phyloP scores from a whole-genome alignment of 108 stramenopile genomes.

The Stephanodiscus triporus region DNA sequence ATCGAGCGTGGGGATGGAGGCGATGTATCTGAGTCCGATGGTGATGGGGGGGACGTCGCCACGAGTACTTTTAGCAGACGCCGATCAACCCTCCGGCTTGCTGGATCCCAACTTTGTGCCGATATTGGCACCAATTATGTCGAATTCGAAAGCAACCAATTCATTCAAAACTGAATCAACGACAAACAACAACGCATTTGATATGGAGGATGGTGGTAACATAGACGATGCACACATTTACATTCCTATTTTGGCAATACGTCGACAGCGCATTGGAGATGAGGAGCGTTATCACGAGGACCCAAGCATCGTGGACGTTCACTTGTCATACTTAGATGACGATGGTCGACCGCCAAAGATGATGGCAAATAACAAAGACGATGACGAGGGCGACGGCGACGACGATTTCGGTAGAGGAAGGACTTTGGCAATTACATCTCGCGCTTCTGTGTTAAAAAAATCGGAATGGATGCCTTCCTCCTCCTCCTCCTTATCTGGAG shows the following conservation, averaged over 20 bases:
- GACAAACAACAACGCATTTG: not conserved
- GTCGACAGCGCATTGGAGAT: conserved; percentile 75
- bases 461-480: conserved; percentile 24
- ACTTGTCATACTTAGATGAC: conserved; percentile 53
- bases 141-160: not conserved
- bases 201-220: not conserved
- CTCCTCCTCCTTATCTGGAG: not conserved
- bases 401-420: conserved; percentile 47
- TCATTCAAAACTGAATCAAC: too few relatives aligned
- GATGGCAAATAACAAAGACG: conserved; percentile 32
- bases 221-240: conserved; percentile 46
- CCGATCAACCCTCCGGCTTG: not conserved
- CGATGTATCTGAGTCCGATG: conserved; percentile 48
- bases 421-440: not conserved
- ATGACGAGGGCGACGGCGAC: conserved; percentile 57
- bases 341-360: conserved; percentile 50
- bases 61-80: not conserved
- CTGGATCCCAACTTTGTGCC: conserved; percentile 9
- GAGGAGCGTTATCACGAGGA: conserved; percentile 87
- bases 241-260: conserved; percentile 74
- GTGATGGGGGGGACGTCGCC: not conserved
- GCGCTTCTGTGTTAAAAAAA: conserved; percentile 30
- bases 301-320: conserved; percentile 75
- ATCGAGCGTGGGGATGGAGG: conserved; percentile 47
- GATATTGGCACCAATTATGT: not conserved